Base-by-base conservation (phyloP, 192 early-diverging fungal species). In the Cetraspora pellucida region DNA sequence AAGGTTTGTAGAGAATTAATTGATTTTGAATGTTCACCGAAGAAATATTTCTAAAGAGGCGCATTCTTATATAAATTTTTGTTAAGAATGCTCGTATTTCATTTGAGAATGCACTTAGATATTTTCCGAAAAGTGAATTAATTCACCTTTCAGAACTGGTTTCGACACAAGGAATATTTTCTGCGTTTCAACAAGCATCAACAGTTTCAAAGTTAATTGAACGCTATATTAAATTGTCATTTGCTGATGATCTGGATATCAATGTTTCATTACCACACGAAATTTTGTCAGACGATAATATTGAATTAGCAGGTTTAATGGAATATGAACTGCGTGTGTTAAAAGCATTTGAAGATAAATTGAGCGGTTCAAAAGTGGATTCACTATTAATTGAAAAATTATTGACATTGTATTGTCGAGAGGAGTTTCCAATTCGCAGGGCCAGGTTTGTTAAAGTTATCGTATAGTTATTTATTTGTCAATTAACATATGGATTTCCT, bases 401-500 rank as follows among this genome's bases (percentile, higher is more conserved):
- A n/a, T 57, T 74, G 30, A 21, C 17, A 16, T 74, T 55, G 43
- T 76, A 76, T 76, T 11, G n/a, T 54, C 27, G 16, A 37, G 68
- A 47, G 23, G 25, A 77, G 3, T 77, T 77, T 63, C 83, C 83
- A 1, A 66, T 84, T 21, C 74, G 83, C 27, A 59, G 81, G 23
- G 83, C 83, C 3, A 80, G 74, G 74, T 76, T 25, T 54, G 46
- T 45, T 0, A n/a, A 66, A n/a, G n/a, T n/a, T 66, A 1, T 37
- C 16, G 8, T 21, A 50, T 5, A n/a, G 11, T 17, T 37, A 7
- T 43, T 16, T 30, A 10, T 37, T 7, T 66, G 52, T 37, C 28
- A 44, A 49, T 55, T 54, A 1, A 31, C 37, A 21, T 54, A 66
- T 7, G 23, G 7, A 23, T 14, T 47, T 37, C 14, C 3, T 43